Evolutionary conservation across 2,329 filamentous ascomycete genomes (phyloP), one percentile per base, ranked within the genome.

Genomic region (Juglanconis oblonga): DNA sequence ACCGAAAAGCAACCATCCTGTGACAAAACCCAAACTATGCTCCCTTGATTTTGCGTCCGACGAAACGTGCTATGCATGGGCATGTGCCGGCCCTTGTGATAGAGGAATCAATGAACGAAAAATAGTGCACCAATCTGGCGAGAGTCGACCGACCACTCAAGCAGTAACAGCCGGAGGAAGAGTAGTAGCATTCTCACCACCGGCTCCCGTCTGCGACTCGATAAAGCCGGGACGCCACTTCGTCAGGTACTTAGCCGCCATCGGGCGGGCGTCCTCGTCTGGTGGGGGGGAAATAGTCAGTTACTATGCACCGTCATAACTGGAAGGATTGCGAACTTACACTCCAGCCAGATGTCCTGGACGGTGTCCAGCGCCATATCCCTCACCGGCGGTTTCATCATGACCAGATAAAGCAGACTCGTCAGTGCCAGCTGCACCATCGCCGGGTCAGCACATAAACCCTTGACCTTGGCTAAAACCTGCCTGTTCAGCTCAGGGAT

Each of bases 401-500:
- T 86, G 50, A 87, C 84, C 68, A 89, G 72, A 65, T 88, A 90
- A 64, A 88, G 73, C 63, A 90, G 73, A 69, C 85, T 89, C 14
- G 83, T 87, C 62, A 89, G 72, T 9, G 86, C 85, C 50, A 89
- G 75, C 62, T 81, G 81, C 29, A 87, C 83, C 64, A 88, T 82
- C 51, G 83, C 84, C 5, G 87, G 87, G 69, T 90, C 86, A 51
- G 84, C 80, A 68, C 87, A 90, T 67, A 89, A 79, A 38, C 77
- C 76, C 73, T 87, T 87, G 40, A 98, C 86, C 53, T 90, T 84
- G 51, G 87, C 81, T 2, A 98, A 80, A 63, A 98, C 86, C 10
- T 83, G 81, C 38, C 79, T 74, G 62, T 87, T 91, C 38, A 99
- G 80, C 47, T 90, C 87, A 0, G 95, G 95, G 38, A 99, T 87